Conservation (phyloP, 2,329 filamentous ascomycete species). For the Daldinia sp. region DNA sequence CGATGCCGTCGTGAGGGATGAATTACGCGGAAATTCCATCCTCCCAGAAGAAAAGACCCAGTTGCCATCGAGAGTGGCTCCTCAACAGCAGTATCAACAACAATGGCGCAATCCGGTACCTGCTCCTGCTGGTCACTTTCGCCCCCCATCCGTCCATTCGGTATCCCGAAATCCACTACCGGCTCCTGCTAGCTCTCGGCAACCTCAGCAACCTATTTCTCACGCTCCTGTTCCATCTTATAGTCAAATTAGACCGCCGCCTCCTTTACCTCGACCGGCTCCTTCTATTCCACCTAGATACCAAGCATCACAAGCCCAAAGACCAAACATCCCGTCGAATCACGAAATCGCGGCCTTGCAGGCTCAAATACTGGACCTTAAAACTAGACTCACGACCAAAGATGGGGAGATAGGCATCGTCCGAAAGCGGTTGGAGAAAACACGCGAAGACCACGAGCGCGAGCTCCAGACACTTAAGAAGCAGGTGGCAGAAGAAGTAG, state of each 20-base stretch:
- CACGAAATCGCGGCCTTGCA: slow-evolving; percentile 58
- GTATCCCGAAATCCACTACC: slow-evolving; percentile 21
- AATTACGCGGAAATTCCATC: slow-evolving; percentile 52
- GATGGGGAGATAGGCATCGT: slow-evolving; percentile 78
- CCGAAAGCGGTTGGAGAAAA: slow-evolving; percentile 72
- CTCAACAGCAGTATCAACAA: slow-evolving; percentile 28
- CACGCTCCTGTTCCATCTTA: slow-evolving; percentile 45
- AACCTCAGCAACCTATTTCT: slow-evolving; percentile 30
- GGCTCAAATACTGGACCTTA: slow-evolving; percentile 61
- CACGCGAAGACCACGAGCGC: slow-evolving; percentile 67
- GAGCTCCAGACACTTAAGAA: slow-evolving; percentile 69
- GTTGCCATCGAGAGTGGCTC: slow-evolving; percentile 26
- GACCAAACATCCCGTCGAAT: slow-evolving; percentile 37
- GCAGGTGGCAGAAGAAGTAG: slow-evolving; percentile 68
- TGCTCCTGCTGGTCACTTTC: slow-evolving; percentile 39
- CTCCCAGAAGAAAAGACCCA: slow-evolving; percentile 31
- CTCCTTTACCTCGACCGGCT: slow-evolving; percentile 40
- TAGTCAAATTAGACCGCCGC: slow-evolving; percentile 54
- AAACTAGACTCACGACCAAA: slow-evolving; percentile 67
- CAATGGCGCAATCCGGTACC: slow-evolving; percentile 38
- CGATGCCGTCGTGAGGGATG: slow-evolving; percentile 63
- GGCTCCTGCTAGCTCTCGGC: slow-evolving; percentile 20
- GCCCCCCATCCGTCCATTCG: slow-evolving; percentile 28
- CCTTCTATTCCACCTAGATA: slow-evolving; percentile 48
- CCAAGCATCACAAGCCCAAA: slow-evolving; percentile 46